Conservation (phyloP, 257 asterid species). For the Parsonsia alboflavescens region DNA sequence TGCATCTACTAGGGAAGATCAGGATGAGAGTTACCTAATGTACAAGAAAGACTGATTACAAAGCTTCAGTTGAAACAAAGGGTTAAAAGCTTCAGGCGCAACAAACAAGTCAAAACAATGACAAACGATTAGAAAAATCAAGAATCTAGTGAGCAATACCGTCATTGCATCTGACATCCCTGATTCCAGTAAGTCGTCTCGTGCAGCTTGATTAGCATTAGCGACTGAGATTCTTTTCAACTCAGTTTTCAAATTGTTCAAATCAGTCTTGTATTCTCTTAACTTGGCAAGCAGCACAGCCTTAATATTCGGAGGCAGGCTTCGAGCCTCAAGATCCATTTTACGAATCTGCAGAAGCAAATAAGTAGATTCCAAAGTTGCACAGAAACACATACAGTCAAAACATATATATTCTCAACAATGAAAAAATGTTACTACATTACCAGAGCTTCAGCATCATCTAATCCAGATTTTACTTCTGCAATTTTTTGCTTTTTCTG, state of each 20-base stretch:
- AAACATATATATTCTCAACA: background rate
- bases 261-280: constrained; percentile 74
- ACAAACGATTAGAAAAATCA: background rate
- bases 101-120: background rate
- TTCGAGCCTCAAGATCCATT: constrained; percentile 92
- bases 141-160: constrained; percentile 32
- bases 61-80: too few species aligned
- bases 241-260: constrained; percentile 69
- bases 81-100: background rate
- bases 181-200: constrained; percentile 67
- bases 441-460: constrained; percentile 69
- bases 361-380: constrained; percentile 1
- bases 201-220: constrained; percentile 49
- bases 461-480: constrained; percentile 47
- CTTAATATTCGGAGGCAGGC: constrained; percentile 67
- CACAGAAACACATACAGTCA: background rate
- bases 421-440: background rate
- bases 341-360: constrained; percentile 53
- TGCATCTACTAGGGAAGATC: background rate
- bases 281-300: constrained; percentile 70
- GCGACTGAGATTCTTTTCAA: constrained; percentile 63
- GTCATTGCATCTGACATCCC: constrained; percentile 58
- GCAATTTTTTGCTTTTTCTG: constrained; percentile 57
- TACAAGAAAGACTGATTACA: too few species aligned
- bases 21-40: background rate